Conservation (phyloP, 176 grass and related monocot species). For the Juncus effusus region DNA sequence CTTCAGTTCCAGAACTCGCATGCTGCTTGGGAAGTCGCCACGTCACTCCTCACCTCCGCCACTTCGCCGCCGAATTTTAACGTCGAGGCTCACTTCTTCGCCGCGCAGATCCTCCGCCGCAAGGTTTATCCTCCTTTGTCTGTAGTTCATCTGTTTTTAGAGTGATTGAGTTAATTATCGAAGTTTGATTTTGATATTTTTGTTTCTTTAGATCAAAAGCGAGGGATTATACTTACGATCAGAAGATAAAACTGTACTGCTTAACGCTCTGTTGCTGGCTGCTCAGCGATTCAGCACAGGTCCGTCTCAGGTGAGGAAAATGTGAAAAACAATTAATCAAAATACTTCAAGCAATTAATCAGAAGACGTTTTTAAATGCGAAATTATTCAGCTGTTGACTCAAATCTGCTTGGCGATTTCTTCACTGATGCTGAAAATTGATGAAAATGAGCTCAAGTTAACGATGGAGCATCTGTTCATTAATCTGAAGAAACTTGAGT, state of each 20-base stretch:
- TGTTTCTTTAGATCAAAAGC: constrained; percentile 35
- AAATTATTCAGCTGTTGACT: constrained; percentile 49
- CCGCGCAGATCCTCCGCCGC: constrained; percentile 59
- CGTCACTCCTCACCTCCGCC: constrained; percentile 38
- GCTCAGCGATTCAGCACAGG: constrained; percentile 56
- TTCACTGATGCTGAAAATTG: constrained; percentile 50
- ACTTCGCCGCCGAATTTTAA: constrained; percentile 16
- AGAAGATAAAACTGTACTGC: constrained; percentile 38
- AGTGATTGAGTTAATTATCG: background rate
- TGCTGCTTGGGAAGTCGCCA: constrained; percentile 44
- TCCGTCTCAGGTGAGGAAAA: constrained; percentile 36
- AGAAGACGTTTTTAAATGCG: too few relatives aligned
- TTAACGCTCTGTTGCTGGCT: constrained; percentile 70
- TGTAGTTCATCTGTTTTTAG: background rate
- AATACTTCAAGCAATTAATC: too few relatives aligned
- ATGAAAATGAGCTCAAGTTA: constrained; percentile 39
- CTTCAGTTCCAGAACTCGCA: constrained; percentile 49
- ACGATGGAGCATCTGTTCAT: constrained; percentile 68
- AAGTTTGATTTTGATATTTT: background rate
- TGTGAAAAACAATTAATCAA: background rate
- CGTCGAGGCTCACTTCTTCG: constrained; percentile 53
- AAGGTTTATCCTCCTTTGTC: constrained; percentile 26
- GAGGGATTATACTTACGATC: constrained; percentile 36
- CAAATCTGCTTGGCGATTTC: constrained; percentile 88
- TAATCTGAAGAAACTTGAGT: constrained; percentile 48